Percentiles rank a stretch among this genome's conserved stretches.
Evolutionary conservation across 2,329 filamentous ascomycete genomes (phyloP).

Genomic region (Pseudogymnoascus sp.): DNA sequence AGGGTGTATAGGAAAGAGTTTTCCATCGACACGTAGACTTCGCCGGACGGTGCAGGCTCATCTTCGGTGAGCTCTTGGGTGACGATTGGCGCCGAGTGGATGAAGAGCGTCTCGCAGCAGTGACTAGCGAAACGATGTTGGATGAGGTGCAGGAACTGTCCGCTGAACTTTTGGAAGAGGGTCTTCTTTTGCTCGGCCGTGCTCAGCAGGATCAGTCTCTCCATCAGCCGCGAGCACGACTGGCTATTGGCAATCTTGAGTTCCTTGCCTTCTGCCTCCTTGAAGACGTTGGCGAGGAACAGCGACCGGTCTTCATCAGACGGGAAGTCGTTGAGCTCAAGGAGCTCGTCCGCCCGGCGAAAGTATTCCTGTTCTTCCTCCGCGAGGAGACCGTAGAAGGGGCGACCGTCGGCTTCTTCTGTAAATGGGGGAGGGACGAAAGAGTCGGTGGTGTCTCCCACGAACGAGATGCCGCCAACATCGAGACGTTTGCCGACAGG

Average conservation of each 20-base stretch:
- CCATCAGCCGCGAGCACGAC: slow-evolving; percentile 87
- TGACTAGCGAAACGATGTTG: slow-evolving; percentile 96
- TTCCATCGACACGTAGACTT: slow-evolving; percentile 62
- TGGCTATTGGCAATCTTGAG: slow-evolving; percentile 94
- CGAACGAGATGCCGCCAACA: slow-evolving; percentile 17
- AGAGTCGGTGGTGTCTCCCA: slow-evolving; percentile 18
- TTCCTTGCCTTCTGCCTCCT: slow-evolving; percentile 84
- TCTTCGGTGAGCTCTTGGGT: slow-evolving; percentile 59
- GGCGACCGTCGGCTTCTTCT: slow-evolving; percentile 20
- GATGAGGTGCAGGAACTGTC: slow-evolving; percentile 81
- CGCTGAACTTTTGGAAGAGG: slow-evolving; percentile 76
- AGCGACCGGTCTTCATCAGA: slow-evolving; percentile 63
- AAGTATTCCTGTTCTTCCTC: slow-evolving; percentile 96
- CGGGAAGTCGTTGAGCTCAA: slow-evolving; percentile 83
- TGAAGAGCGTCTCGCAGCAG: slow-evolving; percentile 90
- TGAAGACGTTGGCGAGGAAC: slow-evolving; percentile 75
- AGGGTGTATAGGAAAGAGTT: slow-evolving; percentile 75
- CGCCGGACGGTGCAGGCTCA: slow-evolving; percentile 34
- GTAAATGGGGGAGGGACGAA: slow-evolving; percentile 18
- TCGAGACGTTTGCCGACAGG: slow-evolving; percentile 28
- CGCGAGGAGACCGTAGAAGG: slow-evolving; percentile 86
- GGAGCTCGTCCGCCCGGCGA: slow-evolving; percentile 76
- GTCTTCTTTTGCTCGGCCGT: slow-evolving; percentile 73
- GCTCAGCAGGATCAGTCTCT: slow-evolving; percentile 79
- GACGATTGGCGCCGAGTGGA: slow-evolving; percentile 71